Evolutionary conservation across 2,329 filamentous ascomycete genomes (phyloP), one percentile per base, ranked within the genome.

Genomic region (Rhynchosporium agropyri): DNA sequence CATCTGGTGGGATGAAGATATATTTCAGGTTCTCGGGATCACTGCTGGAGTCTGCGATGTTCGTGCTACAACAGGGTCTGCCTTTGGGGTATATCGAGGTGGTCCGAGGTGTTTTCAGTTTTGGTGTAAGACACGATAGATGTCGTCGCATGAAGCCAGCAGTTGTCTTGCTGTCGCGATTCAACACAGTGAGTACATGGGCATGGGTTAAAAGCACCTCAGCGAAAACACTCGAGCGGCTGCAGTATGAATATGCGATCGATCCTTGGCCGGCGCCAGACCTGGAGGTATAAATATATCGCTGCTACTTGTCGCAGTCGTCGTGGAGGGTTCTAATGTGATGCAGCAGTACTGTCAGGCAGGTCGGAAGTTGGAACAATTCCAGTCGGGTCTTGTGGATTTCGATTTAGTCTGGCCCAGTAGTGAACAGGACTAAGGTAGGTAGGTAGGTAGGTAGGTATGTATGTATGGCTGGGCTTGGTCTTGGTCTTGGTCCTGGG

Each of bases 91-190:
- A 53, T 36, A 20, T 31, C 29, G n/a, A 54, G 28, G 28, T 43
- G 58, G 42, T 58, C 42, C 58, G 53, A 56, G 33, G 26, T 46
- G 20, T 50, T 63, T 64, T 68, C 60, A 63, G 63, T 56, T 45
- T 56, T 63, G 58, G 60, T 20, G 20, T 58, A 62, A 66, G 61
- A 63, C 58, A 64, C 57, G 60, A 67, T 57, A 20, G 54, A 61
- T 31, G 62, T 53, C 48, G 67, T 62, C 65, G 68, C 67, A 68
- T 68, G 62, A 65, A 65, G 65, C 61, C 67, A 67, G 65, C 65
- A 58, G 63, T 40, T 59, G 46, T 59, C 49, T 61, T 56, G 60
- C 53, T 61, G 60, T 65, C 63, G 63, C 60, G 57, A 61, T 33
- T 60, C 48, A 51, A 36, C n/a, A 40, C 50, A 38, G 50, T 42